A percentile compares a stretch with the other conserved stretches of the same genome.
Conservation (phyloP, 805 yeast species). For the Wickerhamiella qilinensis region DNA sequence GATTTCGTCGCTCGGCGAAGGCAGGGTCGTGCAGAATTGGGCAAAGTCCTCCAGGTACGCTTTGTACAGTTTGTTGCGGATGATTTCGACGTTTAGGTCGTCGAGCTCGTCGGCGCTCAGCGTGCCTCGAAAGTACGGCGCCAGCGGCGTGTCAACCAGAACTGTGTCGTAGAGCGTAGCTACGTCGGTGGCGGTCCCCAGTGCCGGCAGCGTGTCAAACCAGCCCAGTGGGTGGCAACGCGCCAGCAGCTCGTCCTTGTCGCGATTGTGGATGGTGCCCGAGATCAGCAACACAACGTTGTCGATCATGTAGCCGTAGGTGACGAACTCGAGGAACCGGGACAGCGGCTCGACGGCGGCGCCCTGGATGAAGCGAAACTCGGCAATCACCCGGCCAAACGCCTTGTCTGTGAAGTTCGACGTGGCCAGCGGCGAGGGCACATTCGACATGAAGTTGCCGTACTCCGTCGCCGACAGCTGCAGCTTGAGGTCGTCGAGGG, state of each 20-base stretch:
- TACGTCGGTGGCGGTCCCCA: constrained; percentile 86
- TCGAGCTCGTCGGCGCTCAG: constrained; percentile 77
- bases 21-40: constrained; percentile 46
- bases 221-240: constrained; percentile 96
- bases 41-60: constrained; percentile 85
- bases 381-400: constrained; percentile 55
- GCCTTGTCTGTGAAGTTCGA: constrained; percentile 72
- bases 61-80: constrained; percentile 79
- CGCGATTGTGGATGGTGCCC: constrained; percentile 92
- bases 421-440: constrained; percentile 71
- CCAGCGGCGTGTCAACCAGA: constrained; percentile 89
- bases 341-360: constrained; percentile 72
- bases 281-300: constrained; percentile 91
- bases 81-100: constrained; percentile 87
- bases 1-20: constrained; percentile 63
- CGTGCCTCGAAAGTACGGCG: constrained; percentile 88
- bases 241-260: constrained; percentile 68
- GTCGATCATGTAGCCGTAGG: constrained; percentile 97
- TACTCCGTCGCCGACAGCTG: constrained; percentile 94
- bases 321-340: constrained; percentile 77
- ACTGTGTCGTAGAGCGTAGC: constrained; percentile 88
- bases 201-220: constrained; percentile 94
- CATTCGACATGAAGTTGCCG: constrained; percentile 74
- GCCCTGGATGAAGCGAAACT: constrained; percentile 69
- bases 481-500: constrained; percentile 80